These are phyloP conservation scores for Diaporthe capsici DNA, from an alignment of 2,329 filamentous ascomycete genomes.

Conservation along the genomic window DNA sequence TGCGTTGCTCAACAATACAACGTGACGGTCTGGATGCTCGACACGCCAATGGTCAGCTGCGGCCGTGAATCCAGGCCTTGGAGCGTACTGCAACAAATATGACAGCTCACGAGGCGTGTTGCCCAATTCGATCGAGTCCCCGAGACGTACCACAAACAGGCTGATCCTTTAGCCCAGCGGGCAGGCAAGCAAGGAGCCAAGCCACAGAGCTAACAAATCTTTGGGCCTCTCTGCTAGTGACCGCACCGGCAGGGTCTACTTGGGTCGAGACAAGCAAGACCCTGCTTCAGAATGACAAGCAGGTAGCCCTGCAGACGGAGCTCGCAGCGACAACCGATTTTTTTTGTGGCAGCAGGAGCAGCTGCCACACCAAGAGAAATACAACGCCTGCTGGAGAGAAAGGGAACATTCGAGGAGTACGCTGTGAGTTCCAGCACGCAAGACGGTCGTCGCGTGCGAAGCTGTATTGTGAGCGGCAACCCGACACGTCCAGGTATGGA, in stretches of 20 bases:
- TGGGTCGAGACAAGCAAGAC: constrained; percentile 32
- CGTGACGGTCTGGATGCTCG: constrained; percentile 12
- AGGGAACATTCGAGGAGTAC: not conserved
- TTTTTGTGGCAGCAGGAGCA: not conserved
- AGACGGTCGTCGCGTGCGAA: not conserved
- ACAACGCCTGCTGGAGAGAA: not conserved
- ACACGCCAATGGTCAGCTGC: constrained; percentile 21
- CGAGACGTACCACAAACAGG: constrained; percentile 1
- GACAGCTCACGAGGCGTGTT: constrained; percentile 28
- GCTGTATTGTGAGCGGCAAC: constrained; percentile 5
- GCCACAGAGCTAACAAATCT: constrained; percentile 11
- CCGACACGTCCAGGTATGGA: constrained; percentile 13
- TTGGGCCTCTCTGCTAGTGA: constrained; percentile 3
- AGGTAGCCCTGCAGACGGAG: not conserved
- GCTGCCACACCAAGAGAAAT: not conserved
- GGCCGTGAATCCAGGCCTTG: not conserved
- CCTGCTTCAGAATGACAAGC: constrained; percentile 14
- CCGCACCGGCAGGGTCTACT: constrained; percentile 5
- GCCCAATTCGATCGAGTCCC: constrained; percentile 26
- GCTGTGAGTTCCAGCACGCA: not conserved
- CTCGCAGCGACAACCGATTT: not conserved
- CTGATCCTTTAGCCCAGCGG: constrained; percentile 3
- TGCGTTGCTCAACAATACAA: constrained; percentile 26
- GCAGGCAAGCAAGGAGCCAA: constrained; percentile 27
- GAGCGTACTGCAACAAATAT: not conserved